Percentiles rank a stretch among this genome's conserved stretches.
phyloP scores from a whole-genome alignment of 116 monocot genomes.

The Dioscorea cayenensis region DNA sequence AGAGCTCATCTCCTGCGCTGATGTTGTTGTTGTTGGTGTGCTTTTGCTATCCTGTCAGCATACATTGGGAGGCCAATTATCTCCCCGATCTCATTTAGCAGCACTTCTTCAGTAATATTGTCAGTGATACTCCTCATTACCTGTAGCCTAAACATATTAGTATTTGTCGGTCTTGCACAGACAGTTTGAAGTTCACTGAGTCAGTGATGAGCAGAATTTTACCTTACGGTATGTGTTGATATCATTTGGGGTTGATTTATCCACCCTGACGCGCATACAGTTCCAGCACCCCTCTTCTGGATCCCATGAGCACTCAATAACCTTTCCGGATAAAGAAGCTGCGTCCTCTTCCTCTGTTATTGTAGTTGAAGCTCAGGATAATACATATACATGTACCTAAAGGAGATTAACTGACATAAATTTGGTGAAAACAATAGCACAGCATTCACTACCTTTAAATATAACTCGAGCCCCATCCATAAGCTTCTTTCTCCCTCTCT shows the following conservation, averaged over 20 bases:
- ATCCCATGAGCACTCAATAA: slow-evolving; percentile 84
- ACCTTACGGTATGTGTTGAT: slow-evolving; percentile 92
- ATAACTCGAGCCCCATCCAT: slow-evolving; percentile 68
- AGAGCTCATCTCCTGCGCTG: not conserved
- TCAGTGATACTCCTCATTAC: slow-evolving; percentile 90
- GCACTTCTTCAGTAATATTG: slow-evolving; percentile 85
- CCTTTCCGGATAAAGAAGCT: slow-evolving; percentile 53
- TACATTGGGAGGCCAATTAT: slow-evolving; percentile 92
- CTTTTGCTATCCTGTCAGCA: slow-evolving; percentile 74
- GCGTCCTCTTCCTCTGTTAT: slow-evolving; percentile 1
- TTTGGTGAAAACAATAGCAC: not conserved
- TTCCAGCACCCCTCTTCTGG: slow-evolving; percentile 49
- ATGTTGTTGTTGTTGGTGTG: slow-evolving; percentile 35
- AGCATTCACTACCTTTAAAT: slow-evolving; percentile 47
- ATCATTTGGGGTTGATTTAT: slow-evolving; percentile 88
- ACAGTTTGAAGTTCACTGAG: not conserved
- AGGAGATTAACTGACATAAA: not conserved
- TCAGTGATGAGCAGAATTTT: not conserved
- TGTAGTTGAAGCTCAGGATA: not conserved
- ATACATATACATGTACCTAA: not conserved
- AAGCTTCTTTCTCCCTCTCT: slow-evolving; percentile 82
- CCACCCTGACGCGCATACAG: slow-evolving; percentile 78
- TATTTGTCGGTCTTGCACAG: too few species aligned
- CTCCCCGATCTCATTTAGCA: slow-evolving; percentile 72
- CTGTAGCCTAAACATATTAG: slow-evolving; percentile 20